phyloP scores from a whole-genome alignment of 352 stramenopile genomes.

The Pythium scleroteichum region DNA sequence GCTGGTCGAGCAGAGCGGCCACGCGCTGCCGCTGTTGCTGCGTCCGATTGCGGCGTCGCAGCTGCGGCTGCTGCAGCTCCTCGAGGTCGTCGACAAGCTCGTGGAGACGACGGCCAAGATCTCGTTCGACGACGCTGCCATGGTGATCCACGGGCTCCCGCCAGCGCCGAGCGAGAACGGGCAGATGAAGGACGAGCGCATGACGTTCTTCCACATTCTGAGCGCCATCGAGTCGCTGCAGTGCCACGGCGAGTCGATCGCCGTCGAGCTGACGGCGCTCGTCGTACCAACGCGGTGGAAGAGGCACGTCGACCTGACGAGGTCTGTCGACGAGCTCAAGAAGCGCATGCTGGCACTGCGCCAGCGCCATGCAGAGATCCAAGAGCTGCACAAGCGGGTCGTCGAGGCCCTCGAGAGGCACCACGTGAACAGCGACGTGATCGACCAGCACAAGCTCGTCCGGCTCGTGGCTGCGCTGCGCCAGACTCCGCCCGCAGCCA shows the following conservation, averaged over 20 bases:
- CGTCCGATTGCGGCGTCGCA: slow-evolving; percentile 48
- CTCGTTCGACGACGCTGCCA: slow-evolving; percentile 40
- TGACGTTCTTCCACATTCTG: slow-evolving; percentile 68
- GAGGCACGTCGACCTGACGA: slow-evolving; percentile 35
- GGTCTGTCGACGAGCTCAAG: slow-evolving; percentile 35
- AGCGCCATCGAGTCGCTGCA: slow-evolving; percentile 54
- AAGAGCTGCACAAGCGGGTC: slow-evolving; percentile 40
- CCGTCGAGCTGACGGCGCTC: slow-evolving; percentile 50
- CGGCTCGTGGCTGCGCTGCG: slow-evolving; percentile 49
- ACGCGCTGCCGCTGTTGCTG: slow-evolving; percentile 42
- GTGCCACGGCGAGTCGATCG: slow-evolving; percentile 54
- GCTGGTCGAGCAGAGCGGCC: slow-evolving; percentile 35
- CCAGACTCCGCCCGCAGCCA: slow-evolving; percentile 29
- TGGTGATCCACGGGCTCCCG: slow-evolving; percentile 46
- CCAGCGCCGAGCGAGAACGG: slow-evolving; percentile 2
- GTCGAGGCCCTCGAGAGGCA: slow-evolving; percentile 50
- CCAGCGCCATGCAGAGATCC: slow-evolving; percentile 14
- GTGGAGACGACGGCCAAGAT: slow-evolving; percentile 36
- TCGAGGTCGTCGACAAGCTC: slow-evolving; percentile 35
- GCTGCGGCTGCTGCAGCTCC: slow-evolving; percentile 51
- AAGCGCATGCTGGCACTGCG: slow-evolving; percentile 38
- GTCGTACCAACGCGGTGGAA: slow-evolving; percentile 47
- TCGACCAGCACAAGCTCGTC: slow-evolving; percentile 52
- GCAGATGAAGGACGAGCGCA: slow-evolving; percentile 34
- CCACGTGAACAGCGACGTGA: slow-evolving; percentile 37